Conservation (phyloP, 2,329 filamentous ascomycete genomes). For the Talaromyces islandicus region DNA sequence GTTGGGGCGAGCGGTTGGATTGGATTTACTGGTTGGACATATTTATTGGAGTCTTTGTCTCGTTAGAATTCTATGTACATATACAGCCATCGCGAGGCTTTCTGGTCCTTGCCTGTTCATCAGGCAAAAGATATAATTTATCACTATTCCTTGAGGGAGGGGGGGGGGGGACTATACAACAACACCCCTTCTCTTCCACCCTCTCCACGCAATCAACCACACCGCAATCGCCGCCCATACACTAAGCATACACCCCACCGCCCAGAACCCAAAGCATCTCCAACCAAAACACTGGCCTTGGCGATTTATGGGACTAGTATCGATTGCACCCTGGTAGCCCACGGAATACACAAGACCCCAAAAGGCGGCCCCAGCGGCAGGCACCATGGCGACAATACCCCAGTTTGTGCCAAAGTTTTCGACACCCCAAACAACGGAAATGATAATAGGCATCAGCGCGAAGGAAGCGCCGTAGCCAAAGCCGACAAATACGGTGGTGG, state of each 20-base stretch:
- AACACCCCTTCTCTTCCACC: constrained; percentile 73
- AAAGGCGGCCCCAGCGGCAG: constrained; percentile 77
- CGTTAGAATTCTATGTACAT: not conserved
- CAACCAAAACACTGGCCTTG: constrained; percentile 69
- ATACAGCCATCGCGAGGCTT: not conserved
- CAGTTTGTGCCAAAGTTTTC: constrained; percentile 99
- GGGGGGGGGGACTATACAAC: constrained; percentile 55
- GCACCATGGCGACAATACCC: constrained; percentile 89
- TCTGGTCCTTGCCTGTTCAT: not conserved
- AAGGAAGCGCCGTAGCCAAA: constrained; percentile 92
- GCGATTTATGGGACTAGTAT: not conserved
- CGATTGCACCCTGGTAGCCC: constrained; percentile 28
- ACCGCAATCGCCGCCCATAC: constrained; percentile 70
- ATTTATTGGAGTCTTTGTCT: not conserved
- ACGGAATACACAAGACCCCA: constrained; percentile 85
- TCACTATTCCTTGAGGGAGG: not conserved
- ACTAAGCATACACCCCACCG: constrained; percentile 63
- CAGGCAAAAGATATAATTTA: not conserved
- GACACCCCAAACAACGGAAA: constrained; percentile 96
- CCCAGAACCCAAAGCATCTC: constrained; percentile 85
- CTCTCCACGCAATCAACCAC: constrained; percentile 77
- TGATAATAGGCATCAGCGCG: constrained; percentile 80
- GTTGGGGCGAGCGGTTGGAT: not conserved
- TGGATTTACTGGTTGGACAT: not conserved
- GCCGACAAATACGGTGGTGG: constrained; percentile 77